Evolutionary conservation across 1,284 basidiomycete genomes (phyloP).

Genomic region (Coniferiporia weirii): DNA sequence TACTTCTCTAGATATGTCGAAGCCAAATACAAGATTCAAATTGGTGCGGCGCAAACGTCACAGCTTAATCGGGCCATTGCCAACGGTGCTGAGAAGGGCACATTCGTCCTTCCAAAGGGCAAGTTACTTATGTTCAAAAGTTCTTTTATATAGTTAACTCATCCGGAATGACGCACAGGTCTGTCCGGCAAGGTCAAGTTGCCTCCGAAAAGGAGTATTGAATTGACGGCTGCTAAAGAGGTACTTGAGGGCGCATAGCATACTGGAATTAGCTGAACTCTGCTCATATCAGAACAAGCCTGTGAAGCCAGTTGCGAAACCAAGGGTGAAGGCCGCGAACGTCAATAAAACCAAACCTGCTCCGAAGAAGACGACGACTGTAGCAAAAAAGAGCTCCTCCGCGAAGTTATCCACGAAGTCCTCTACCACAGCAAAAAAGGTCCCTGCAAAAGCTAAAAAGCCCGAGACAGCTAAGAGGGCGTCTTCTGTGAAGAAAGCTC

Average conservation of each 20-base stretch:
- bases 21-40: constrained; percentile 56
- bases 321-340: constrained; percentile 28
- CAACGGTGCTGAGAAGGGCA: constrained; percentile 59
- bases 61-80: constrained; percentile 71
- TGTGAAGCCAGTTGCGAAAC: constrained; percentile 8
- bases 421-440: constrained; percentile 29
- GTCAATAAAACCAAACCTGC: constrained; percentile 16
- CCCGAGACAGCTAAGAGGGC: constrained; percentile 25
- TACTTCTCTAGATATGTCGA: constrained; percentile 51
- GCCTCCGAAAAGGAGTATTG: constrained; percentile 37
- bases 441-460: constrained; percentile 27
- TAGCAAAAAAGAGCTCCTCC: constrained; percentile 20
- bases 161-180: constrained; percentile 19
- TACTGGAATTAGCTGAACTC: background rate
- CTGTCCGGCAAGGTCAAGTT: constrained; percentile 47
- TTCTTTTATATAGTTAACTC: background rate
- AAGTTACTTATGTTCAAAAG: constrained; percentile 9
- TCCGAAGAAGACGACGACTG: constrained; percentile 13
- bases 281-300: constrained; percentile 12
- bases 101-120: constrained; percentile 70
- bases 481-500: constrained; percentile 24
- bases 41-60: constrained; percentile 53
- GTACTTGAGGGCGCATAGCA: constrained; percentile 14
- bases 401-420: constrained; percentile 22
- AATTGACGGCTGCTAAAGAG: constrained; percentile 35